These are phyloP conservation scores for Zea mays DNA, from an alignment of 176 grass and related monocot genomes.

Conservation along the genomic window Zm-B73-REFERENCE-NAM-5.0 NC_050097.1:37827501-37828000, in stretches of 20 bases:
- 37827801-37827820: background rate
- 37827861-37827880: slow-evolving; percentile 92
- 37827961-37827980: slow-evolving; percentile 93
- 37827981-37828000: slow-evolving; percentile 94
- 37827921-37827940: slow-evolving; percentile 68
- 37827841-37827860: background rate
- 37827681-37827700: slow-evolving; percentile 97
- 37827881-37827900: slow-evolving; percentile 79
- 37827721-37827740: background rate
- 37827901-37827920: slow-evolving; percentile 54
- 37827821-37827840: too few relatives aligned
- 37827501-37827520: slow-evolving; percentile 50
- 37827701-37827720: slow-evolving; percentile 56
- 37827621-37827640: slow-evolving; percentile 91
- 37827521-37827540: slow-evolving; percentile 85
- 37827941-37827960: slow-evolving; percentile 96
- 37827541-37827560: slow-evolving; percentile 92
- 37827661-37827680: slow-evolving; percentile 78
- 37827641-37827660: slow-evolving; percentile 65
- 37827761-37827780: background rate
- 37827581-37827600: slow-evolving; percentile 74
- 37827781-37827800: background rate
- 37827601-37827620: slow-evolving; percentile 92
- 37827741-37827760: background rate
- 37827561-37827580: slow-evolving; percentile 79